Percentiles rank a stretch among this genome's conserved stretches.
Conservation (phyloP, 768 basidiomycete genomes). For the Trametopsis cervina region DNA sequence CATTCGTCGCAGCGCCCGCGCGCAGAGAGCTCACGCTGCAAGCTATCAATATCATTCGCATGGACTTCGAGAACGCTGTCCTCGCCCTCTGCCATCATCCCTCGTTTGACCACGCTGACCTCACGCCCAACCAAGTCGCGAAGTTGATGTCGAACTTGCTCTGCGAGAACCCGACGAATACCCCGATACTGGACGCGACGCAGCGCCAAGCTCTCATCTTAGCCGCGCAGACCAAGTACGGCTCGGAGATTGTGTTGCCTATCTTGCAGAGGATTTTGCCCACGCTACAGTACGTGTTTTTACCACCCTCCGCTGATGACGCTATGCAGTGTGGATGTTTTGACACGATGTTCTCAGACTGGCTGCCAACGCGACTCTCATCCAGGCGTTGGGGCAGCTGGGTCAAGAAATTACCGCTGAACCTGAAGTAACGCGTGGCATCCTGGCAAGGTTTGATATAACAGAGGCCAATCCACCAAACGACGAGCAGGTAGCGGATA, state of each 20-base stretch:
- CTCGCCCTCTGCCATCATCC: conserved; percentile 72
- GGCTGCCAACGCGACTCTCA: conserved; percentile 56
- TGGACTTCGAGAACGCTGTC: conserved; percentile 75
- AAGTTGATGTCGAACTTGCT: conserved; percentile 80
- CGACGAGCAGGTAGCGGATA: conserved; percentile 65
- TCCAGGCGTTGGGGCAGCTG: conserved; percentile 69
- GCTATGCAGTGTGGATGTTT: conserved; percentile 2
- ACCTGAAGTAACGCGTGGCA: conserved; percentile 57
- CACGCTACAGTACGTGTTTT: conserved; percentile 52
- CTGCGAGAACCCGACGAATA: conserved; percentile 59
- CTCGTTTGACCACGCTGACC: conserved; percentile 76
- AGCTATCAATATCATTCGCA: conserved; percentile 61
- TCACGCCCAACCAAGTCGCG: conserved; percentile 65
- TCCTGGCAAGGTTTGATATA: conserved; percentile 71
- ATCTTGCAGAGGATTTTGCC: conserved; percentile 71
- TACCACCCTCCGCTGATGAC: conserved; percentile 1
- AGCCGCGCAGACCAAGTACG: conserved; percentile 75
- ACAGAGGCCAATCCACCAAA: conserved; percentile 65
- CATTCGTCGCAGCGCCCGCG: conserved; percentile 61
- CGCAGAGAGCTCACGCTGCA: conserved; percentile 50
- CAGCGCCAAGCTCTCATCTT: conserved; percentile 73
- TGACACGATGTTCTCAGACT: conserved; percentile 53
- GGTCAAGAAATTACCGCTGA: conserved; percentile 78
- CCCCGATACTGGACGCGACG: conserved; percentile 60
- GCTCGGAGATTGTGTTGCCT: conserved; percentile 65